Evolutionary conservation across 805 yeast species (phyloP), one percentile per base, ranked within the genome.

Genomic region (Wickerhamiella sergipiensis): DNA sequence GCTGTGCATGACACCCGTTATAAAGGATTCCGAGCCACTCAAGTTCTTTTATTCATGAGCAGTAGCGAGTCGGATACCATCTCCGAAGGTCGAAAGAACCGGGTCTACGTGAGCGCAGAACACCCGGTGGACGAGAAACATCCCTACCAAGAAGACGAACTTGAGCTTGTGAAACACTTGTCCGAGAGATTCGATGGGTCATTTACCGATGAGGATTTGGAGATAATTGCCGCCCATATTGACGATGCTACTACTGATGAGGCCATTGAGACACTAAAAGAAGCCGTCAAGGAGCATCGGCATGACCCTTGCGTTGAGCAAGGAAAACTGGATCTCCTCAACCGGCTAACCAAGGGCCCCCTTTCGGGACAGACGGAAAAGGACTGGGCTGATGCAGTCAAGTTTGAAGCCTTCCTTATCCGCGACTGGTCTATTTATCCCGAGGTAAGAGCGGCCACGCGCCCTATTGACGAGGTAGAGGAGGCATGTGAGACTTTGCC

Each of bases 381-480:
- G 4, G 60, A 59, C 12, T 55, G 57, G 57, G 52, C 50, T 17
- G 47, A 31, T 6, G 19, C 50, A 15, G 52, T 55, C 33, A 66
- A 64, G 50, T 60, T 71, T 29, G 72, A 73, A 53, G 77, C 78
- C 3, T 71, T 69, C 23, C 59, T 75, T 42, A 66, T 65, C 47
- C 47, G 55, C 40, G 65, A 59, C 52, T 74, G 72, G 61, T 76
- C 81, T 1, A 80, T 81, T 3, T 78, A 78, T 53, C 80, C 82
- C 3, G 82, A 79, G 59, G 79, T 79, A n/a, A 64, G 83, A 26
- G 73, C 81, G 9, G 74, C 77, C 29, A 72, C 76, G 6, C 75
- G 71, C 26, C 74, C 80, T 1, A 67, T 60, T 46, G 82, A 78
- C 56, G 80, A 77, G 2, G 50, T 55, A 9, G 52, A 56, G 17